phyloP scores from a whole-genome alignment of 2,329 filamentous ascomycete genomes.

The Botrytis fragariae region DNA sequence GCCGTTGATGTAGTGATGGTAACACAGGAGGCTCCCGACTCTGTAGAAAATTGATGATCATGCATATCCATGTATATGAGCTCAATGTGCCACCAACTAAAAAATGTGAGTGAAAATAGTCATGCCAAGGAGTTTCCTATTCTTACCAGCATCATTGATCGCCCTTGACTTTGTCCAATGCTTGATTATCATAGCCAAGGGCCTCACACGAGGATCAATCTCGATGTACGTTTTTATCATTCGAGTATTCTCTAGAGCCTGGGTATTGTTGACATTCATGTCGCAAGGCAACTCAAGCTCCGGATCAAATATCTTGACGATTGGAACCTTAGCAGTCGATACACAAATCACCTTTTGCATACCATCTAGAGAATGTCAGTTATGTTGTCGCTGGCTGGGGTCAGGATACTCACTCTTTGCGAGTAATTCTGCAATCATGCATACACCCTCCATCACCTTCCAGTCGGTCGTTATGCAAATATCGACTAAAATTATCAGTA shows the following conservation, averaged over 20 bases:
- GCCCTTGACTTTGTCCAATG: conserved; percentile 93
- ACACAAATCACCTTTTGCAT: conserved; percentile 98
- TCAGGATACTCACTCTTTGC: conserved; percentile 66
- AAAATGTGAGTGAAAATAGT: conserved; percentile 24
- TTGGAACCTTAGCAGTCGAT: conserved; percentile 91
- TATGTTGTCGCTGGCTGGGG: conserved; percentile 19
- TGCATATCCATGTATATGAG: conserved; percentile 98
- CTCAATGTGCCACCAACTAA: conserved; percentile 89
- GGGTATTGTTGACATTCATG: conserved; percentile 98
- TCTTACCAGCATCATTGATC: conserved; percentile 91
- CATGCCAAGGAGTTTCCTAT: conserved; percentile 40
- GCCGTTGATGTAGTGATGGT: conserved; percentile 76
- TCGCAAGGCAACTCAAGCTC: conserved; percentile 87
- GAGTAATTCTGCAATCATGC: conserved; percentile 82
- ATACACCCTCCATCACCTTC: conserved; percentile 85
- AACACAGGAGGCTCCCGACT: conserved; percentile 79
- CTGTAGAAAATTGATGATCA: conserved; percentile 96
- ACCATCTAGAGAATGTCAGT: conserved; percentile 62
- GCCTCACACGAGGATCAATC: conserved; percentile 85
- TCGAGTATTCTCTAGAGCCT: conserved; percentile 91
- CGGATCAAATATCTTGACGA: conserved; percentile 98
- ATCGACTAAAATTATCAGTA: conserved; percentile 62
- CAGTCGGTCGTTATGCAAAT: conserved; percentile 94
- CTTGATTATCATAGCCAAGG: conserved; percentile 94
- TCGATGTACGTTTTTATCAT: conserved; percentile 98